Percentiles rank a stretch among this genome's conserved stretches.
Evolutionary conservation across 805 yeast species (phyloP).

Genomic region (Suhomyces pyralidae): DNA sequence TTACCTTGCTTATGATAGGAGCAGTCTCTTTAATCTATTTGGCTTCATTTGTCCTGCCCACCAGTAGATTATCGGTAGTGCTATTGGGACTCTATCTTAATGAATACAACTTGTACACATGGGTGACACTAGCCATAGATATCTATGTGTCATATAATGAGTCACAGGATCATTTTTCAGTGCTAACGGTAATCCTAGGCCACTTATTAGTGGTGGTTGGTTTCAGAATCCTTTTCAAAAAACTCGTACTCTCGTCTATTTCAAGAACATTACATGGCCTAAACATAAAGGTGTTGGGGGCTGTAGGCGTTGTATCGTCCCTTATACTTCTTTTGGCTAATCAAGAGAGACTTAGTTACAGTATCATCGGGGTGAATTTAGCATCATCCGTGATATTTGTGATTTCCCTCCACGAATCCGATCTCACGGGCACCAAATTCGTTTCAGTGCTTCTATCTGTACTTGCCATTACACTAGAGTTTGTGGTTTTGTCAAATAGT

Average conservation of each 20-base stretch:
- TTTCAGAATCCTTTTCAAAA: conserved; percentile 10
- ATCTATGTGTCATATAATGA: conserved; percentile 12
- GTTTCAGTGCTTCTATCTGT: conserved; percentile 17
- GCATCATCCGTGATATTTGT: conserved; percentile 25
- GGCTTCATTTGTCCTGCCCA: conserved; percentile 22
- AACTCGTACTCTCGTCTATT: conserved; percentile 8
- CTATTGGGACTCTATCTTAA: conserved; percentile 29
- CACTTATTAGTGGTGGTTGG: conserved; percentile 17
- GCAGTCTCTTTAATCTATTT: conserved; percentile 20
- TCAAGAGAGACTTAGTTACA: conserved; percentile 9
- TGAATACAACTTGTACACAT: conserved; percentile 29
- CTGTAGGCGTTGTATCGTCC: neutral
- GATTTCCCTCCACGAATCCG: conserved; percentile 22
- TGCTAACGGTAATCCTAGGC: conserved; percentile 13
- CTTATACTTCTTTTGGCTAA: conserved; percentile 4
- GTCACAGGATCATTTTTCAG: conserved; percentile 6
- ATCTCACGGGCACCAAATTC: conserved; percentile 13
- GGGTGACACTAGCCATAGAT: conserved; percentile 26
- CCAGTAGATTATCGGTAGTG: conserved; percentile 23
- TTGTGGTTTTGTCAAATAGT: conserved; percentile 14
- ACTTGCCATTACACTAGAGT: conserved; percentile 18
- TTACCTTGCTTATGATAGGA: conserved; percentile 13
- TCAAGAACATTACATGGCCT: conserved; percentile 5
- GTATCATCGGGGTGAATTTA: conserved; percentile 22
- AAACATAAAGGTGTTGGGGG: conserved; percentile 2